A percentile compares a stretch with the other conserved stretches of the same genome.
Conservation (phyloP, 2,329 filamentous ascomycete genomes). For the Didymella segeticola region DNA sequence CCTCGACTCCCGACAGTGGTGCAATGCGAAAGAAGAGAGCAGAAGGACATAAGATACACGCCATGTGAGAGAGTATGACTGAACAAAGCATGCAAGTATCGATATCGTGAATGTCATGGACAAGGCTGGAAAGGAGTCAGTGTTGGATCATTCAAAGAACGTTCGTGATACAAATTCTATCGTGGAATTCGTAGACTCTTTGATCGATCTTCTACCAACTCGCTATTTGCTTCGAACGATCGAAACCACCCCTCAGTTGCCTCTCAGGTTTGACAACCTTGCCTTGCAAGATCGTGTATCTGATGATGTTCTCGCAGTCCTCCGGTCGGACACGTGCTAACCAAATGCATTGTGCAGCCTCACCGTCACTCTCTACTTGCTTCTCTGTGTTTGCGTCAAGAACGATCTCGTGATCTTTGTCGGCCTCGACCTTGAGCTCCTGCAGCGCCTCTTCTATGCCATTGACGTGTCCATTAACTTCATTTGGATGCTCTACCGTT, state of each 20-base stretch:
- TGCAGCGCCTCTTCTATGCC: constrained; percentile 45
- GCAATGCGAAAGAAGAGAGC: too few relatives aligned
- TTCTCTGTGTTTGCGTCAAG: constrained; percentile 45
- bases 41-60: too few relatives aligned
- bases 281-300: constrained; percentile 88
- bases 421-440: constrained; percentile 48
- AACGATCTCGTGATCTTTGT: constrained; percentile 46
- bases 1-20: too few relatives aligned
- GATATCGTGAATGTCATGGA: not conserved
- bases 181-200: not conserved
- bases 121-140: not conserved
- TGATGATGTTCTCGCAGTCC: constrained; percentile 91
- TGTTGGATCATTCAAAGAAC: too few relatives aligned
- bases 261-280: constrained; percentile 90
- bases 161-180: too few relatives aligned
- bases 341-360: constrained; percentile 90
- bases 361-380: constrained; percentile 43
- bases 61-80: too few relatives aligned
- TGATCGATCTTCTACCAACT: constrained; percentile 72
- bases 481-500: constrained; percentile 25
- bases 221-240: constrained; percentile 77
- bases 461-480: constrained; percentile 29
- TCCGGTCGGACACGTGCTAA: constrained; percentile 82
- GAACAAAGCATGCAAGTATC: too few relatives aligned
- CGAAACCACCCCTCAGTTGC: constrained; percentile 89